Base-by-base conservation (phyloP, 164 flowering plant genomes). In the Annona squamosa region DNA sequence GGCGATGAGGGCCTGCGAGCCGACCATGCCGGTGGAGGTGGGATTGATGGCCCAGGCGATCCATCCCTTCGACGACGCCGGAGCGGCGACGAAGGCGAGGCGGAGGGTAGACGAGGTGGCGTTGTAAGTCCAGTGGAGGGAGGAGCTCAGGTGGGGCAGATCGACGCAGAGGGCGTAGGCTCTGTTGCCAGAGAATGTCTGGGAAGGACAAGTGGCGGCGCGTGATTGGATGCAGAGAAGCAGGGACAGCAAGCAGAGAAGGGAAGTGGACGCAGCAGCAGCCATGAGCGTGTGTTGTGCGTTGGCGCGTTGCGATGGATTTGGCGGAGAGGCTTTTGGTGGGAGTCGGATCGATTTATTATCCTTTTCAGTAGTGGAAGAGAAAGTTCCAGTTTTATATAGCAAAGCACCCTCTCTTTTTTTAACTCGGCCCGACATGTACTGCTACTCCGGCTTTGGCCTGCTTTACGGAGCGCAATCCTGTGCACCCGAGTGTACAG, bases 41-140 rank as follows among this genome's bases (percentile, higher is more conserved):
- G 93, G 93, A 75, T 89, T 89, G 47, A 89, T 81, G 48, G 86
- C 91, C 90, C 91, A 89, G 0, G 91, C 71, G 10, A 86, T 46
- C 93, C 93, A 89, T 1, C 89, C 89, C 44, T 4, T 17, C 43
- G 87, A 66, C 3, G 13, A 65, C 7, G 80, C 70, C 4, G 84
- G 87, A 0, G 84, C 65, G 17, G 90, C 87, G 3, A 73, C 37
- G 77, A 85, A 86, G 47, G 89, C 89, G 42, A 89, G 5, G 68
- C 74, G 47, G 76, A 87, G 85, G 3, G 81, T 46, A n/a, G 86
- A 72, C 0, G 74, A 76, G 41, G 84, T 2, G 13, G 84, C 65
- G 48, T 75, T 67, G 80, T 75, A 86, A 45, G 79, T 72, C 85
- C 84, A 89, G 69, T 87, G 90, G 48, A 89, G 87, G 82, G 70